phyloP scores from a whole-genome alignment of 306 rosid species.

The Begonia peltatifolia region DNA sequence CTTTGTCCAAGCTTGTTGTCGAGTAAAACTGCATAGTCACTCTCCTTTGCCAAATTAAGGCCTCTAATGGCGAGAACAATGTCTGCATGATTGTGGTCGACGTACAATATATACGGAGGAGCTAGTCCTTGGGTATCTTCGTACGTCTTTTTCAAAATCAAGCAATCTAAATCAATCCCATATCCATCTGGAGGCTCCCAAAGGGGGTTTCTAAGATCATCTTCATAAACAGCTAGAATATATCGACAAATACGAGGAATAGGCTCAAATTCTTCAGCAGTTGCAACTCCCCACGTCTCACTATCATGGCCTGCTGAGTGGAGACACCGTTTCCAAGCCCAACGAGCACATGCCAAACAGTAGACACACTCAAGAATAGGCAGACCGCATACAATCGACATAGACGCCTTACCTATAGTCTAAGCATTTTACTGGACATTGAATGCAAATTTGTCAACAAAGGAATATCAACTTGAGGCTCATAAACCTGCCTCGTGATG shows the following conservation, averaged over 20 bases:
- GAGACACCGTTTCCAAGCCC: conserved; percentile 83
- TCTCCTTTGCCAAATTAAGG: conserved; percentile 71
- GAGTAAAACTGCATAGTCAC: conserved; percentile 72
- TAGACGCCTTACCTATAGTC: conserved; percentile 15
- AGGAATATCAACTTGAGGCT: too few species aligned
- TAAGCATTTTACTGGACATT: too few species aligned
- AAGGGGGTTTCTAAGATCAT: conserved; percentile 58
- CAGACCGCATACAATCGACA: conserved; percentile 72
- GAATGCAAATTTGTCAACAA: too few species aligned
- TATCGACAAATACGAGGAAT: conserved; percentile 69
- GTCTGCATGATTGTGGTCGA: conserved; percentile 77
- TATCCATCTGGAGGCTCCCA: conserved; percentile 93
- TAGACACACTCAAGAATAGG: conserved; percentile 85
- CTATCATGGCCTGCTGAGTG: conserved; percentile 87
- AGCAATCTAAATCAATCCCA: conserved; percentile 69
- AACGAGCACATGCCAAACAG: conserved; percentile 82
- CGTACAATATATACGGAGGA: conserved; percentile 74
- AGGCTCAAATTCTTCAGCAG: conserved; percentile 78
- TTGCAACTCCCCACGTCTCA: conserved; percentile 79
- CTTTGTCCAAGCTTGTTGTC: conserved; percentile 87
- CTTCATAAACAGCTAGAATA: conserved; percentile 63
- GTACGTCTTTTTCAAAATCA: conserved; percentile 50
- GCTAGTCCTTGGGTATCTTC: conserved; percentile 47
- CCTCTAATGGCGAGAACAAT: conserved; percentile 68
- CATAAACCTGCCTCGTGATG: too few species aligned